Evolutionary conservation across 352 stramenopile genomes (phyloP).

Genomic region (Globisporangium yorkense): DNA sequence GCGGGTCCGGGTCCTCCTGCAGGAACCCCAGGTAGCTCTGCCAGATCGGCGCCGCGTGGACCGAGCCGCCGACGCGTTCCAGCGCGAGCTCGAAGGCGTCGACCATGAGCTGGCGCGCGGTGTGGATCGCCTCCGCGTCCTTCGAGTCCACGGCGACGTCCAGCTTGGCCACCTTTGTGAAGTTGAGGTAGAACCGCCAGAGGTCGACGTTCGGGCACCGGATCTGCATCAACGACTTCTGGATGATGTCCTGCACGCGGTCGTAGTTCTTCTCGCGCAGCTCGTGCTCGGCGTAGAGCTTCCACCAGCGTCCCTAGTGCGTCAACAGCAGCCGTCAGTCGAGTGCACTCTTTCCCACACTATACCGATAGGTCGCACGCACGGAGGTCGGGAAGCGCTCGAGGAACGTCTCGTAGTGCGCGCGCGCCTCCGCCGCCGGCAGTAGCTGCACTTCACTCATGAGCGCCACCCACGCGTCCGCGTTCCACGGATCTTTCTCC

Average conservation of each 20-base stretch:
- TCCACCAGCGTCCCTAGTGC: slow-evolving; percentile 72
- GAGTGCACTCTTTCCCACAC: background rate
- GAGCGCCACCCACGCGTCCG: slow-evolving; percentile 72
- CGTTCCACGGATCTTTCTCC: slow-evolving; percentile 58
- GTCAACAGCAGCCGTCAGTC: background rate
- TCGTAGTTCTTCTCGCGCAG: slow-evolving; percentile 81
- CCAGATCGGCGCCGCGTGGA: slow-evolving; percentile 75
- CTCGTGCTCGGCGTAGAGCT: slow-evolving; percentile 82
- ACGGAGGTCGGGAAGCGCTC: slow-evolving; percentile 62
- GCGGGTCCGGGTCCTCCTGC: slow-evolving; percentile 67
- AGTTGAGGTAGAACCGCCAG: slow-evolving; percentile 86
- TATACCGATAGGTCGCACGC: background rate
- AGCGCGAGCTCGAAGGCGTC: slow-evolving; percentile 80
- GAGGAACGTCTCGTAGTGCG: slow-evolving; percentile 78
- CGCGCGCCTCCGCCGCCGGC: slow-evolving; percentile 51
- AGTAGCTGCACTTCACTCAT: slow-evolving; percentile 76
- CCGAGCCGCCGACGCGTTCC: slow-evolving; percentile 76
- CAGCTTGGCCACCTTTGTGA: slow-evolving; percentile 81
- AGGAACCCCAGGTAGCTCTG: slow-evolving; percentile 78
- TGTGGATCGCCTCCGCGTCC: slow-evolving; percentile 46
- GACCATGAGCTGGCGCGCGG: slow-evolving; percentile 70
- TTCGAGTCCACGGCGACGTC: slow-evolving; percentile 65
- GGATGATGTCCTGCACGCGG: slow-evolving; percentile 83
- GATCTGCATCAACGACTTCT: slow-evolving; percentile 84
- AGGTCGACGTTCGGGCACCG: slow-evolving; percentile 78